Conservation (phyloP, 306 rosid genomes). For the Rosa chinensis region DNA sequence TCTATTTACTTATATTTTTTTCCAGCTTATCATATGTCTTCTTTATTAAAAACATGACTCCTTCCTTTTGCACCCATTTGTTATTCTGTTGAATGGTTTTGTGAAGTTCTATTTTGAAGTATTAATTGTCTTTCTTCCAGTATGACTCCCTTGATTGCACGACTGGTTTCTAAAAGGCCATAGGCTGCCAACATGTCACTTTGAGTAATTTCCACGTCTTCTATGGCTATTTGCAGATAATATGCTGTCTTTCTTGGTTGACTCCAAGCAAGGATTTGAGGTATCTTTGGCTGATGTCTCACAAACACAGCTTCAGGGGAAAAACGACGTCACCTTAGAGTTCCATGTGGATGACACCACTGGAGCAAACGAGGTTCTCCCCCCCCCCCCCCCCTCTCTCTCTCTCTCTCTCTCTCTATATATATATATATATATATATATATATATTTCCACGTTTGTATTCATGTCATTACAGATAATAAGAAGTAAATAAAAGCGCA, state of each 20-base stretch:
- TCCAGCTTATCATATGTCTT: background rate
- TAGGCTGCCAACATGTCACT: background rate
- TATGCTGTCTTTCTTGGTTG: slow-evolving; percentile 86
- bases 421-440: no score
- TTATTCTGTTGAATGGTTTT: background rate
- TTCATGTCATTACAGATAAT: background rate
- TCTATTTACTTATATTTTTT: background rate
- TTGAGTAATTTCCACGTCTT: slow-evolving; percentile 11
- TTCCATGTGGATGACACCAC: slow-evolving; percentile 98
- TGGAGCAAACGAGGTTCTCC: slow-evolving; percentile 89
- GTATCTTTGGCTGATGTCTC: slow-evolving; percentile 96
- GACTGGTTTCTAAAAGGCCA: background rate
- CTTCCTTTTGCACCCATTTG: background rate
- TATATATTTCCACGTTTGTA: background rate
- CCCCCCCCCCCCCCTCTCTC: background rate
- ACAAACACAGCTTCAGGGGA: slow-evolving; percentile 94
- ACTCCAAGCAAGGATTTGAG: slow-evolving; percentile 96
- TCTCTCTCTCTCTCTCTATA: background rate
- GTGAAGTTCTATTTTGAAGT: background rate
- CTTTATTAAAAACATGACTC: background rate
- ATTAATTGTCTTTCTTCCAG: background rate
- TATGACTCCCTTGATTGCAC: background rate
- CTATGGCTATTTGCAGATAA: slow-evolving; percentile 57
- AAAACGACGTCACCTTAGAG: slow-evolving; percentile 89
- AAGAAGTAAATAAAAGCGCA: slow-evolving; percentile 1